Conservation (phyloP, 1,284 basidiomycete genomes). For the Lentinula novae-zelandiae region DNA sequence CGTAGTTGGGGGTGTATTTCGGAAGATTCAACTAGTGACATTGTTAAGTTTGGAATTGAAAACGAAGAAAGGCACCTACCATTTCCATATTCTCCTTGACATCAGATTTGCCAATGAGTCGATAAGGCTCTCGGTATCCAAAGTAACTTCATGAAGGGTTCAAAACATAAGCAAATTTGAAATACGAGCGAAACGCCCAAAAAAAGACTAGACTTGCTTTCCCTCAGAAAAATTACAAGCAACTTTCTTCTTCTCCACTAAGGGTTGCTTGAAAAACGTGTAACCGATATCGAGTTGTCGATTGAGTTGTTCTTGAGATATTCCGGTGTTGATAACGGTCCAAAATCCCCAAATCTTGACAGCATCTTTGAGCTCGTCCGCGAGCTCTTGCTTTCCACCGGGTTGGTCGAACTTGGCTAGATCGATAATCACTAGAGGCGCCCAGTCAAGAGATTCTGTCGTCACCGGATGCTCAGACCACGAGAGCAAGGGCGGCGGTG, state of each 20-base stretch:
- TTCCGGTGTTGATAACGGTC: conserved; percentile 22
- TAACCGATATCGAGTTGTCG: conserved; percentile 24
- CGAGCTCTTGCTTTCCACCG: conserved; percentile 20
- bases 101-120: conserved; percentile 20
- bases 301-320: conserved; percentile 22
- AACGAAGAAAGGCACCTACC: background rate
- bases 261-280: conserved; percentile 23
- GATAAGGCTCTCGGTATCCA: conserved; percentile 23
- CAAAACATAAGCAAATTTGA: background rate
- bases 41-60: no score
- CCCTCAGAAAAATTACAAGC: conserved; percentile 21
- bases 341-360: conserved; percentile 24
- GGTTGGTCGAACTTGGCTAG: conserved; percentile 23
- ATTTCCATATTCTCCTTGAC: conserved; percentile 26
- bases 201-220: conserved; percentile 18
- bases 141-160: conserved; percentile 17
- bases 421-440: conserved; percentile 22
- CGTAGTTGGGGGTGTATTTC: conserved; percentile 20
- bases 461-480: conserved; percentile 15
- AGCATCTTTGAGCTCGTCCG: conserved; percentile 18
- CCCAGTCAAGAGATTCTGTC: conserved; percentile 21
- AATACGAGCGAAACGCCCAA: background rate
- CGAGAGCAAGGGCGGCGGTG: conserved; percentile 10
- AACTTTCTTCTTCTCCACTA: conserved; percentile 24
- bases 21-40: conserved; percentile 21